Base-by-base conservation (phyloP, 345 rosid species). In the Salix suchowensis region DNA sequence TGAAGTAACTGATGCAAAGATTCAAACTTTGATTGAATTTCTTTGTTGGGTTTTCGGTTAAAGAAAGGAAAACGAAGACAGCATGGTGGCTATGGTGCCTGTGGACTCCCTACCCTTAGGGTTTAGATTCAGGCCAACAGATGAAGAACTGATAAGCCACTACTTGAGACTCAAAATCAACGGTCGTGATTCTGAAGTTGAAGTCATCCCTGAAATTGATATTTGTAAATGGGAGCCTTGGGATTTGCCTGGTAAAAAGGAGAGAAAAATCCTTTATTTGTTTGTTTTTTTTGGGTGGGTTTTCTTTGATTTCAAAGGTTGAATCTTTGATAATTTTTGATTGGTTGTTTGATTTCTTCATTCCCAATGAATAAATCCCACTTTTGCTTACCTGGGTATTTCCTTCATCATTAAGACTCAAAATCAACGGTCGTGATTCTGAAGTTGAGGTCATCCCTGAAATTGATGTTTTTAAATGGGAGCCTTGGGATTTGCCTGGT, bases 401-500 rank as follows among this genome's bases (percentile, higher is more conserved):
- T 78, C 76, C 75, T 72, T 71, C 65, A 34, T 34, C 36, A 34
- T 34, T 34, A 34, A 79, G 92, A 74, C 80, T 81, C 75, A 92
- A 90, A 89, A 95, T 95, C 86, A 91, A 95, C 87, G 93, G 98
- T 67, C 92, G 89, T 73, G 78, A 88, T 85, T 87, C 89, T 44
- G 93, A 92, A 76, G 96, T 95, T 28, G 72, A 88, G 42, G 92
- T 95, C 44, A 88, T 95, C 68, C 91, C 88, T 24, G 98, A 93
- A 79, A 77, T 95, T 74, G 98, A 95, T 77, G 89, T 95, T 71
- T 95, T 97, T 89, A 92, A 89, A 84, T 87, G 92, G 90, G 97
- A 95, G 82, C 97, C 98, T 66, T 95, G 98, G 97, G 97, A 95
- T 84, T 87, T 95, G 71, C 97, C 98, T 70, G 90, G 97, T 91